Conservation (phyloP, 352 stramenopile genomes). For the Globisporangium uncinulatum region DNA sequence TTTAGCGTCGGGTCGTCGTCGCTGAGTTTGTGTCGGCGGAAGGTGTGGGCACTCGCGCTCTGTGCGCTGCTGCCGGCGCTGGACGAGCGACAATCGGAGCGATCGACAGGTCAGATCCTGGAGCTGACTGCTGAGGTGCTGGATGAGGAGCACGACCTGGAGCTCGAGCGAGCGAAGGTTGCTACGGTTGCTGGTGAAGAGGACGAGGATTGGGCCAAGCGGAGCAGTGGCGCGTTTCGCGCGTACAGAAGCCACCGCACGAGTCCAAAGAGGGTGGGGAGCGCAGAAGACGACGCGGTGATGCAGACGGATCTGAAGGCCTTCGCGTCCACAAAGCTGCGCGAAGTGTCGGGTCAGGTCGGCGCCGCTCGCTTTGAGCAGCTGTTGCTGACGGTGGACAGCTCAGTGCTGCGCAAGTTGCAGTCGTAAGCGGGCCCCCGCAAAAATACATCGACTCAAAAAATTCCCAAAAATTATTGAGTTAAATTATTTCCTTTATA, state of each 20-base stretch:
- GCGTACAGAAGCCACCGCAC: conserved; percentile 39
- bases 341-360: conserved; percentile 33
- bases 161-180: conserved; percentile 1
- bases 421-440: conserved; percentile 13
- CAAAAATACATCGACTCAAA: too few species aligned
- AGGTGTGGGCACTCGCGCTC: conserved; percentile 64
- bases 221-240: conserved; percentile 35
- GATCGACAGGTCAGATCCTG: conserved; percentile 52
- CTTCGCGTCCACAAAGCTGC: conserved; percentile 33
- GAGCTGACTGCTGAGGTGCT: conserved; percentile 65
- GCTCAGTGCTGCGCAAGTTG: conserved; percentile 48
- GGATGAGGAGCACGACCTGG: conserved; percentile 47
- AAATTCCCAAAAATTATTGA: not conserved
- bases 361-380: conserved; percentile 36
- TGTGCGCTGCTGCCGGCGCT: conserved; percentile 34
- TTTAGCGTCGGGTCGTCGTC: conserved; percentile 61
- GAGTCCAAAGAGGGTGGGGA: conserved; percentile 17
- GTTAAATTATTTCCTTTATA: too few species aligned
- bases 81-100: conserved; percentile 39
- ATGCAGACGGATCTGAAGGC: conserved; percentile 36
- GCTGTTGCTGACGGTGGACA: conserved; percentile 52
- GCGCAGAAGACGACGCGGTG: conserved; percentile 31
- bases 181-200: not conserved
- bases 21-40: conserved; percentile 46
- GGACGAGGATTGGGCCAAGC: not conserved